Conservation (phyloP, 257 asterid species). For the Penstemon barbatus region DNA sequence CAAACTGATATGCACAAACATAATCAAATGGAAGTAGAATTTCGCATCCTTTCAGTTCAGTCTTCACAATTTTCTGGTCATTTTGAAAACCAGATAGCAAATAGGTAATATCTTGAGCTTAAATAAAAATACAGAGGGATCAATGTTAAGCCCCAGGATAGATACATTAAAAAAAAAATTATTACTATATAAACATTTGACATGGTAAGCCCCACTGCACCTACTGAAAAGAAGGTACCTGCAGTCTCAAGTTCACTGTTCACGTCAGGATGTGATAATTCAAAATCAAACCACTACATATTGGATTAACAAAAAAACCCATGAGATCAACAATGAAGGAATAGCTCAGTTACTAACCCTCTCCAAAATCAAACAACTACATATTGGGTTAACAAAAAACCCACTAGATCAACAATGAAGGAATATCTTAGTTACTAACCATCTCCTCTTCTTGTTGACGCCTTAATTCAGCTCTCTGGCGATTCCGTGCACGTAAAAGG, state of each 20-base stretch:
- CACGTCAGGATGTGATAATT: neutral
- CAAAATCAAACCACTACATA: slow-evolving; percentile 4
- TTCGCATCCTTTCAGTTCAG: neutral
- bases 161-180: no score
- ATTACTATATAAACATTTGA: no score
- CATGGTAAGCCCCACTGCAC: no score
- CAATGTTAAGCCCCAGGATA: no score
- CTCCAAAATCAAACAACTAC: slow-evolving; percentile 12
- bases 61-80: neutral
- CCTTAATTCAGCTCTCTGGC: slow-evolving; percentile 63
- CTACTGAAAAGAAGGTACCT: no score
- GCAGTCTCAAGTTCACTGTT: no score
- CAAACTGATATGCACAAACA: slow-evolving; percentile 12
- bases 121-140: neutral
- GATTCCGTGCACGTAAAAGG: slow-evolving; percentile 69
- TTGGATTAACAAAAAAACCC: neutral
- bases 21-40: neutral
- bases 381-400: neutral
- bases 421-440: slow-evolving; percentile 49
- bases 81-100: slow-evolving; percentile 2
- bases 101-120: neutral
- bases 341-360: no score
- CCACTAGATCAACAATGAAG: slow-evolving; percentile 18
- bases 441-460: slow-evolving; percentile 89
- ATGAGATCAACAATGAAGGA: no score